Percentiles rank a stretch among this genome's conserved stretches.
phyloP scores from a whole-genome alignment of 2,329 filamentous ascomycete species.

The Colletotrichum truncatum region DNA sequence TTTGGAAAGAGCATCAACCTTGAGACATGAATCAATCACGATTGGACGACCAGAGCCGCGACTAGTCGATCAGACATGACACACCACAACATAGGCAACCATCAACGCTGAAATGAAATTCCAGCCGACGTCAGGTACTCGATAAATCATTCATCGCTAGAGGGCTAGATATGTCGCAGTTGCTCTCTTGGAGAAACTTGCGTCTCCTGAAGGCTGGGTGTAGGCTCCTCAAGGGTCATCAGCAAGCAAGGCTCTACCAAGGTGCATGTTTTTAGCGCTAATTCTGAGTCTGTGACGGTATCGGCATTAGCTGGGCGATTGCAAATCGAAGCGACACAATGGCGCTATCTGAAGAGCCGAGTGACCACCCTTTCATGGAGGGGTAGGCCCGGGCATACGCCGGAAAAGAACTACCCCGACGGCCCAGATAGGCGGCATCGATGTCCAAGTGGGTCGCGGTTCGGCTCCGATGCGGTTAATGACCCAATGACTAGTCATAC shows the following conservation, averaged over 20 bases:
- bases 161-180: background rate
- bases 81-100: background rate
- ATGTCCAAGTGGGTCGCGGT: constrained; percentile 10
- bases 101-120: background rate
- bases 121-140: background rate
- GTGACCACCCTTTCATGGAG: constrained; percentile 16
- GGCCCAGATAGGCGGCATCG: constrained; percentile 9
- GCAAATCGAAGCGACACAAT: background rate
- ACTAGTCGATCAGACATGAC: background rate
- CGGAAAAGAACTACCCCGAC: constrained; percentile 16
- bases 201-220: background rate
- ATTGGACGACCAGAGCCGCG: background rate
- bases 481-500: constrained; percentile 17
- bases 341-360: constrained; percentile 9
- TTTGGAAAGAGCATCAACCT: constrained; percentile 98
- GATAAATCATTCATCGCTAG: background rate
- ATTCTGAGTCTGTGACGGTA: constrained; percentile 1
- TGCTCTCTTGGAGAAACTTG: too few species aligned
- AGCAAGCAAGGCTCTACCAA: background rate
- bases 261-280: background rate
- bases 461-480: constrained; percentile 26
- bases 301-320: background rate
- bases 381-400: constrained; percentile 11
- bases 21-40: constrained; percentile 70
- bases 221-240: background rate